Evolutionary conservation across 352 stramenopile species (phyloP).

Genomic region (Phytophthora meadii): DNA sequence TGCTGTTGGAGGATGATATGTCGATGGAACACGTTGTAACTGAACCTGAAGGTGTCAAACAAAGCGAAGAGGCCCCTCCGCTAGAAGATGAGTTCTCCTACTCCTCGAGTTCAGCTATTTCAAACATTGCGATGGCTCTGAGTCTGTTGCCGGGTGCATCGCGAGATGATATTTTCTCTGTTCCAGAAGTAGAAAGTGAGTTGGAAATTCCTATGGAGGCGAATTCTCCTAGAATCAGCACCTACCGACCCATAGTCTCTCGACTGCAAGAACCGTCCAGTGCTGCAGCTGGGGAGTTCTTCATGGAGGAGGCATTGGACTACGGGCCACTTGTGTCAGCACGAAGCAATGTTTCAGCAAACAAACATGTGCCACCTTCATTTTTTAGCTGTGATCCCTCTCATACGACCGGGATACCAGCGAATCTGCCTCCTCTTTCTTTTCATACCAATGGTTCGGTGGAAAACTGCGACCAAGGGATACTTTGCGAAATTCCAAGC

Average conservation of each 20-base stretch:
- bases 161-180: slow-evolving; percentile 8
- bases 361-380: neutral
- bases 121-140: slow-evolving; percentile 38
- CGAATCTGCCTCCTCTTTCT: slow-evolving; percentile 1
- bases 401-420: neutral
- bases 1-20: neutral
- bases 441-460: neutral
- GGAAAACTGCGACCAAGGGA: neutral
- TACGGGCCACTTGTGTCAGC: neutral
- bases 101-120: slow-evolving; percentile 25
- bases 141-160: slow-evolving; percentile 33
- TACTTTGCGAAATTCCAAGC: neutral
- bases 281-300: neutral
- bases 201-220: neutral
- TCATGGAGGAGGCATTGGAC: neutral
- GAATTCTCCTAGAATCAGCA: slow-evolving; percentile 7
- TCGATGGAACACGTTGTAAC: slow-evolving; percentile 4
- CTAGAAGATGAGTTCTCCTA: slow-evolving; percentile 35
- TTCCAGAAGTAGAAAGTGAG: neutral
- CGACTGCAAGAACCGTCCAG: neutral
- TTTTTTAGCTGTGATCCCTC: neutral
- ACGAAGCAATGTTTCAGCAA: neutral
- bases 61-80: neutral
- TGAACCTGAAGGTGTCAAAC: slow-evolving; percentile 12
- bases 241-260: slow-evolving; percentile 12